Evolutionary conservation across 768 basidiomycete genomes (phyloP), one percentile per base, ranked within the genome.

Genomic region (Phylloporus sp.): DNA sequence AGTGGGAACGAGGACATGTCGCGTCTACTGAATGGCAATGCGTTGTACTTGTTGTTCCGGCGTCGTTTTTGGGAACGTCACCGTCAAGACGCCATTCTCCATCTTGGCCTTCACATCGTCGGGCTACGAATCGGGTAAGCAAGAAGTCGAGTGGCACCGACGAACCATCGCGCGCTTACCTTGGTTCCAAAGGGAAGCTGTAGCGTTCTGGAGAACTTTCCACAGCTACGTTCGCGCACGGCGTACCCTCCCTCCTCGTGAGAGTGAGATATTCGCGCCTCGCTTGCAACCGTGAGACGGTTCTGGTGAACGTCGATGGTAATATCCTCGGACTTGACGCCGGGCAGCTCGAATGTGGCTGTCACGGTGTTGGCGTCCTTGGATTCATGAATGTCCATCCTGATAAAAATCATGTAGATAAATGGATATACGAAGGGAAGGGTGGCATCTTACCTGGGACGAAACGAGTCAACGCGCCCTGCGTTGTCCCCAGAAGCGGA

Each of bases 261-360:
- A 8, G 72, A 66, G 1, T 57, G 32, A 4, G 69, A 65, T 4
- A 56, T 37, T 20, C 63, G 68, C 46, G 57, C 63, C 59, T 79
- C 71, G 23, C 74, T 77, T 5, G 71, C 69, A 38, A 80, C 62
- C 14, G 64, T 73, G 39, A 80, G 65, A 31, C 69, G 69, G 46
- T 69, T 65, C 48, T 75, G 69, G 42, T 70, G 67, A 15, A 77
- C 63, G 48, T 77, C 72, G 43, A 79, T 72, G 38, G 61, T 60
- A 41, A 79, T 69, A 40, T 76, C 68, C 42, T 74, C 71, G 55
- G 75, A 73, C 50, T 68, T 73, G 46, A 79, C 58, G 9, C 78
- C 77, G 10, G 79, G 78, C 7, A 77, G 65, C 54, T 78, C 79
- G 50, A 79, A 77, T 15, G 70, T 71, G 13, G 76, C 78, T 15